Base-by-base conservation (phyloP, 345 rosid species). In the Angophora floribunda region DNA sequence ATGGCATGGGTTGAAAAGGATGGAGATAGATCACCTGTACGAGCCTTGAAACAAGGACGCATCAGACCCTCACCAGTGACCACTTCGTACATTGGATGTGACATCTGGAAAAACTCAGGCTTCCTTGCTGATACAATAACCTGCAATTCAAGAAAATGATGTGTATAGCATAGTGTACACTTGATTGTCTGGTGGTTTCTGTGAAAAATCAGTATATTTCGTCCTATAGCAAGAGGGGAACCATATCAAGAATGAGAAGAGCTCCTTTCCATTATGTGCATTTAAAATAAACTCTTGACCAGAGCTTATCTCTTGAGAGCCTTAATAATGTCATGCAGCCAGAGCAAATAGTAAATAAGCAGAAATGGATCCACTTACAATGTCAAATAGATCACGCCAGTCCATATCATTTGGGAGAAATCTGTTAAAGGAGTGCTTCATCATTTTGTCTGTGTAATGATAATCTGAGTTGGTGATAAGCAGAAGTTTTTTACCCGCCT, bases 31-130 rank as follows among this genome's bases (percentile, higher is more conserved):
- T 90, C 89, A 97, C 99, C 99, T 93, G 93, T 94, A 59, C 36
- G 85, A 90, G 99, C 97, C 93, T 96, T 96, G 96, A 96, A 97
- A 93, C 98, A 96, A 86, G 99, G 99, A 78, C 97, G 97, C 99
- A 97, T 95, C 87, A 97, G 93, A 85, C 99, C 99, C 90, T 96
- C 99, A 79, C 96, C 98, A 0, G 98, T 97, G 91, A 97, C 99
- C 91, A 97, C 99, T 91, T 97, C 99, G 53, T 97, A 96, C 86
- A 97, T 86, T 55, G 99, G 99, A 90, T 96, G 99, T 79, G 99
- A 95, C 97, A 93, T 97, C 93, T 97, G 99, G 92, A 97, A 97
- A 94, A 97, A 97, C 93, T 97, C 99, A 51, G 99, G 99, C 93
- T 97, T 97, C 92, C 99, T 96, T 30, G 99, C 98, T 44, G 99